Evolutionary conservation across 2,329 filamentous ascomycete genomes (phyloP).

Genomic region (Aphanoascus verrucosus): DNA sequence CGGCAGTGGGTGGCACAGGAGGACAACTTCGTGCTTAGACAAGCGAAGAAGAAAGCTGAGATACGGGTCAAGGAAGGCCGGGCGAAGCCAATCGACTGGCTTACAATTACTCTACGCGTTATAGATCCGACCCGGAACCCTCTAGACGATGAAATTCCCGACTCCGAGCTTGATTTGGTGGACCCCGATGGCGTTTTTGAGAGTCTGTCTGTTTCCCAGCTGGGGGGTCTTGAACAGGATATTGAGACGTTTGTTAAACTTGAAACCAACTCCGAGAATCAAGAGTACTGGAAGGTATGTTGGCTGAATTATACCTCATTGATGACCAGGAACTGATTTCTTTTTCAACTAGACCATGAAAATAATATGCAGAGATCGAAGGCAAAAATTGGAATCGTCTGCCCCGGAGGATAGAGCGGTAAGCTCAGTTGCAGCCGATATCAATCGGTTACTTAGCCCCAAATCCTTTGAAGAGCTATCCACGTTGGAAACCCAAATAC

Average conservation of each 20-base stretch:
- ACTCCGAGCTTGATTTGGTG: constrained; percentile 66
- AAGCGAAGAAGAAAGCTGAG: constrained; percentile 95
- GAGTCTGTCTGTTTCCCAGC: constrained; percentile 53
- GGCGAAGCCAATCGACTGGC: constrained; percentile 84
- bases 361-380: constrained; percentile 67
- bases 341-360: constrained; percentile 54
- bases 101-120: constrained; percentile 80
- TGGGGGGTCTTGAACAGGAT: constrained; percentile 68
- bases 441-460: constrained; percentile 74
- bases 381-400: constrained; percentile 52
- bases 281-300: constrained; percentile 71
- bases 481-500: constrained; percentile 75
- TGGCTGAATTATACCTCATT: not conserved
- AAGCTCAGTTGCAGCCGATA: constrained; percentile 71
- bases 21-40: constrained; percentile 88
- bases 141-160: constrained; percentile 70
- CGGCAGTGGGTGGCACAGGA: constrained; percentile 84
- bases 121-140: constrained; percentile 72
- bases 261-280: constrained; percentile 66
- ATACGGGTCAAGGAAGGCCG: constrained; percentile 86
- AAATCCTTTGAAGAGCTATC: constrained; percentile 84
- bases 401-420: constrained; percentile 62
- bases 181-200: constrained; percentile 75
- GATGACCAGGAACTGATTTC: constrained; percentile 12
- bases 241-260: constrained; percentile 70